Evolutionary conservation across 2,329 filamentous ascomycete species (phyloP).

Genomic region (Aspergillus flavus): DNA sequence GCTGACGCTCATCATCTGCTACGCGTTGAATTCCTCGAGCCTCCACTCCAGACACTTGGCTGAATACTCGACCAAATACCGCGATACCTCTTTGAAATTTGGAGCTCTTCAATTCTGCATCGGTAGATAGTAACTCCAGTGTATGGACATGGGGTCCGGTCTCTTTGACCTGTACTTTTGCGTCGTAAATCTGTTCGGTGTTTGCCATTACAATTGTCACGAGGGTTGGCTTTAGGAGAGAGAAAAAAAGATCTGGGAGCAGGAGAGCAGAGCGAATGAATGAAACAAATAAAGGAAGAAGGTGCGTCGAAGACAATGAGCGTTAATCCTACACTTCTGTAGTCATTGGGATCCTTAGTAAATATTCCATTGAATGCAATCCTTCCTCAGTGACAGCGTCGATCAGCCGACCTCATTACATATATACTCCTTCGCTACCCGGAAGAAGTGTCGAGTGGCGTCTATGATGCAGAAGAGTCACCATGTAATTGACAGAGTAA

Average conservation of each 20-base stretch:
- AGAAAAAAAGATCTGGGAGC: neutral
- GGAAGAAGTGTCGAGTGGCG: neutral
- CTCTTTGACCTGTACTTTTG: neutral
- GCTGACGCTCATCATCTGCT: conserved; percentile 11
- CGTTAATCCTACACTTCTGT: neutral
- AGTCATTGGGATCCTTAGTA: neutral
- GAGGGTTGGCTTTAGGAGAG: neutral
- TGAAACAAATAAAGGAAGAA: neutral
- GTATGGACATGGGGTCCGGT: neutral
- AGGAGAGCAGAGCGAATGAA: neutral
- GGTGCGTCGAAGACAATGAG: neutral
- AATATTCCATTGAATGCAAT: neutral
- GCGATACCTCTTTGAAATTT: neutral
- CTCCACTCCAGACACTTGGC: conserved; percentile 12
- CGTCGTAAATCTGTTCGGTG: neutral
- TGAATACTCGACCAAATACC: conserved; percentile 5
- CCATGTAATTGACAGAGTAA: neutral
- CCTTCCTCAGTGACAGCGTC: neutral
- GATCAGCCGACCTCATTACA: neutral
- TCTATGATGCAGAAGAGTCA: neutral
- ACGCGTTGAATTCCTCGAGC: conserved; percentile 17
- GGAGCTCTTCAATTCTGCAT: neutral
- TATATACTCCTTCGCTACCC: neutral
- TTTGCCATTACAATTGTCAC: conserved; percentile 1
- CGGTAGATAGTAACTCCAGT: neutral